Evolutionary conservation across 2,329 filamentous ascomycete genomes (phyloP).

Genomic region (Fusarium sp.): DNA sequence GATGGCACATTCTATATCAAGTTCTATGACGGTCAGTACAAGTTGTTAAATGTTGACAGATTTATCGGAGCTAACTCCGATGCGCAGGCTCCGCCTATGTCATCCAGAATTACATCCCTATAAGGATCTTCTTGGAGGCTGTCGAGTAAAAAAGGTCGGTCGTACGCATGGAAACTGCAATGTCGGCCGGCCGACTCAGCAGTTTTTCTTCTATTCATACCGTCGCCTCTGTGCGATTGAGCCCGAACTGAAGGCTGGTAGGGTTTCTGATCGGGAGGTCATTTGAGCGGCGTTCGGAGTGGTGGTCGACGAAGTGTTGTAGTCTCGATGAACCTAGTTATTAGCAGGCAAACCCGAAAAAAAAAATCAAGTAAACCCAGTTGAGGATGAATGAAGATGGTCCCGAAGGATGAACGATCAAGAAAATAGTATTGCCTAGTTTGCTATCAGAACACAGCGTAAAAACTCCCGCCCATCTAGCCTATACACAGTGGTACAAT

Average conservation of each 20-base stretch:
- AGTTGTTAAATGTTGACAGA: not conserved
- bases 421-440: conserved; percentile 48
- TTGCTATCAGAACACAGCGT: conserved; percentile 48
- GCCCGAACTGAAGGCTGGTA: not conserved
- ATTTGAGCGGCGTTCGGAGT: not conserved
- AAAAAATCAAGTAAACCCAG: not conserved
- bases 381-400: not conserved
- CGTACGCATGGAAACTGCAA: not conserved
- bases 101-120: conserved; percentile 22
- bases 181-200: not conserved
- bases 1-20: conserved; percentile 20
- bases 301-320: not conserved
- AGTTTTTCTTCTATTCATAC: not conserved
- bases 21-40: conserved; percentile 28
- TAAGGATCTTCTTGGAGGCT: conserved; percentile 23
- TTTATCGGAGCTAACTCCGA: conserved; percentile 10
- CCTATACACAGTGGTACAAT: conserved; percentile 50
- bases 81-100: conserved; percentile 8
- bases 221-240: not conserved
- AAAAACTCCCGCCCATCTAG: conserved; percentile 48
- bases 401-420: conserved; percentile 38
- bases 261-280: not conserved
- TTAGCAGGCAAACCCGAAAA: not conserved
- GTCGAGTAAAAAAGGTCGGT: not conserved
- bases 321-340: not conserved